Evolutionary conservation across 306 rosid species (phyloP).

Genomic region (Prunus armeniaca): DNA sequence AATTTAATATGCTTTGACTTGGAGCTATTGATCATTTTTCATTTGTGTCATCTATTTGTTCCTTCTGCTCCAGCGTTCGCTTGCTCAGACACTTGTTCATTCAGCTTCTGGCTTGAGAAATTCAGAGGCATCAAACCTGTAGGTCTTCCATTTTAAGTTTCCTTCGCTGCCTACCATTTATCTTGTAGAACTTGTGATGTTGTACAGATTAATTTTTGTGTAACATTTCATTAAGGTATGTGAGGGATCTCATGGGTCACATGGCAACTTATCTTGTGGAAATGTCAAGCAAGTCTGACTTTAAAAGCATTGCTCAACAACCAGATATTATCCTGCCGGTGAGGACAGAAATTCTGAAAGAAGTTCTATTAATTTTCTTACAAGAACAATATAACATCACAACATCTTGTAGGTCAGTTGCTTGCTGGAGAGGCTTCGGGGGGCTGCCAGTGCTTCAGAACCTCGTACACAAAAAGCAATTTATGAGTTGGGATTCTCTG

Average conservation of each 20-base stretch:
- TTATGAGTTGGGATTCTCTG: constrained; percentile 81
- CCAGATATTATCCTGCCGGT: constrained; percentile 75
- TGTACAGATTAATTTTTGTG: background rate
- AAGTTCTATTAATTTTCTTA: background rate
- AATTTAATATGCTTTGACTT: constrained; percentile 16
- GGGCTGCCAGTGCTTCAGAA: constrained; percentile 90
- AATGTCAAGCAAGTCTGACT: constrained; percentile 65
- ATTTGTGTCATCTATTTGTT: constrained; percentile 22
- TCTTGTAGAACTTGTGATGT: constrained; percentile 11
- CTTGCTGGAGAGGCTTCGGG: constrained; percentile 90
- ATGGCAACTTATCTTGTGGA: constrained; percentile 66
- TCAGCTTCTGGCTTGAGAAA: constrained; percentile 79
- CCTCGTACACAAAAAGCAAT: constrained; percentile 87
- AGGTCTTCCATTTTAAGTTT: constrained; percentile 35
- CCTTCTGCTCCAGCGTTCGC: constrained; percentile 64
- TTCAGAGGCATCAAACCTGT: constrained; percentile 76
- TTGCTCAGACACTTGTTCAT: constrained; percentile 86
- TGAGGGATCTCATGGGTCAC: constrained; percentile 76
- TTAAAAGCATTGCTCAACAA: constrained; percentile 73
- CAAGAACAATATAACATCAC: constrained; percentile 19
- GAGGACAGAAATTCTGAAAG: constrained; percentile 25
- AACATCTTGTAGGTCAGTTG: constrained; percentile 75
- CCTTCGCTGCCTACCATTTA: background rate
- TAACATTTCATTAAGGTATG: constrained; percentile 46
- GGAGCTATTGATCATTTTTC: constrained; percentile 12